Conservation (phyloP, 176 grass and related monocot genomes). For the Carex parvula region DNA sequence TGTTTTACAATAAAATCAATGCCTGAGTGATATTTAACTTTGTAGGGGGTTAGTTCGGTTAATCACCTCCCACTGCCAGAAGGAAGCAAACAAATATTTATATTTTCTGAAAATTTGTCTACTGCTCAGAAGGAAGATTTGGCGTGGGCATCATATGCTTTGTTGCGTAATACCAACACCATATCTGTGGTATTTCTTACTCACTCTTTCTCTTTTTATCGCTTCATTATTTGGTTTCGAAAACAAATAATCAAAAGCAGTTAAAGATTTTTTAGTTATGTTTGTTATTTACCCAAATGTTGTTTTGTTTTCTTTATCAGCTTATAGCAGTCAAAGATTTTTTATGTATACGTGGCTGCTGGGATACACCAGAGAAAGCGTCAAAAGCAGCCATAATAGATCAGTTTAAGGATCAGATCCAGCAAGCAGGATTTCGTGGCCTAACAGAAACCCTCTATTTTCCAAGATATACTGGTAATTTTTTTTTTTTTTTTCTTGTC, state of each 20-base stretch:
- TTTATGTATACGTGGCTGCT: slow-evolving; percentile 78
- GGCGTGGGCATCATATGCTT: slow-evolving; percentile 73
- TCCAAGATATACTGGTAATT: slow-evolving; percentile 50
- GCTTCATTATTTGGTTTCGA: background rate
- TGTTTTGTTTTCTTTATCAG: slow-evolving; percentile 28
- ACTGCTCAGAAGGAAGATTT: slow-evolving; percentile 56
- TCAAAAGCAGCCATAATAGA: slow-evolving; percentile 50
- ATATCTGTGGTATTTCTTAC: slow-evolving; percentile 62
- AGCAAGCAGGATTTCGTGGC: slow-evolving; percentile 48
- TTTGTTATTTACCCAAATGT: slow-evolving; percentile 7
- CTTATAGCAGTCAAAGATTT: slow-evolving; percentile 55
- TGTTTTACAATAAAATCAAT: background rate
- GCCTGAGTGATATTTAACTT: background rate
- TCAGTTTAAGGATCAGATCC: slow-evolving; percentile 67
- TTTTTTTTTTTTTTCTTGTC: background rate
- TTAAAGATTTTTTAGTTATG: background rate
- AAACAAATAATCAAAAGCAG: background rate
- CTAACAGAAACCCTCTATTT: slow-evolving; percentile 54
- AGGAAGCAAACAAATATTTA: slow-evolving; percentile 67
- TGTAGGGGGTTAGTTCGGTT: slow-evolving; percentile 67
- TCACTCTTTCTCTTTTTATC: background rate
- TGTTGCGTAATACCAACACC: slow-evolving; percentile 79
- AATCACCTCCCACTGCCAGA: slow-evolving; percentile 51
- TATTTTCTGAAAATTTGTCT: slow-evolving; percentile 55
- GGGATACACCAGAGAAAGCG: slow-evolving; percentile 58